Base-by-base conservation (phyloP, 805 yeast species). In the Yamadazyma olivae region DNA sequence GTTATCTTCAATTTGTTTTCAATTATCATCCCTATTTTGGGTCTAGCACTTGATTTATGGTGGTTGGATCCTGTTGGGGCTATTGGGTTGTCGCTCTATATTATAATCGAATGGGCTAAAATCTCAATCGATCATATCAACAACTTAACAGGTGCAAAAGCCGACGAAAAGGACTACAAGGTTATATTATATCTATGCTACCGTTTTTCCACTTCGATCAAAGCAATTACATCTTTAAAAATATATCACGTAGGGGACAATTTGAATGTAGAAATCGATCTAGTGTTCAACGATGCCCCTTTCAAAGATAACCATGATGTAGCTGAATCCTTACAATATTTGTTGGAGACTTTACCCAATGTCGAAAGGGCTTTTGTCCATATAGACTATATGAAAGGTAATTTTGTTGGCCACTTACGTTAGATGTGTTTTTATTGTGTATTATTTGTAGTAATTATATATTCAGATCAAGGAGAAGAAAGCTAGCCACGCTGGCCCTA, bases 321-420 rank as follows among this genome's bases (percentile, higher is more conserved):
- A 23, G 95, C 87, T 3, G 95, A 84, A 56, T 81, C 90, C 0
- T 60, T 85, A 30, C 95, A 85, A 57, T 85, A 83, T 50, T 84
- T 93, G 1, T 67, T 85, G 17, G 95, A 85, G 45, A 77, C 89
- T 0, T 61, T 85, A 40, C 89, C 91, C 0, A 74, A 68, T 55
- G 89, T 85, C 2, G 91, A 85, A 52, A 65, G 95, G 35, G 88
- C 90, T 1, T 85, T 81, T 66, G 93, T 85, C 13, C 95, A 85
- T 53, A 69, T 84, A 21, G 95, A 85, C 48, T 79, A 79, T 38
- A 64, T 65, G 70, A 66, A 58, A 38, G 71, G 70, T 10, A 67
- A 67, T 38, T 67, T 48, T 50, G 59, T 59, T 41, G 72, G 72
- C 4, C 72, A 67, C 40, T 51, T 67, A 12, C 24, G 18, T 16